Evolutionary conservation across 2,329 filamentous ascomycete genomes (phyloP).

Genomic region (Fusarium sp.): DNA sequence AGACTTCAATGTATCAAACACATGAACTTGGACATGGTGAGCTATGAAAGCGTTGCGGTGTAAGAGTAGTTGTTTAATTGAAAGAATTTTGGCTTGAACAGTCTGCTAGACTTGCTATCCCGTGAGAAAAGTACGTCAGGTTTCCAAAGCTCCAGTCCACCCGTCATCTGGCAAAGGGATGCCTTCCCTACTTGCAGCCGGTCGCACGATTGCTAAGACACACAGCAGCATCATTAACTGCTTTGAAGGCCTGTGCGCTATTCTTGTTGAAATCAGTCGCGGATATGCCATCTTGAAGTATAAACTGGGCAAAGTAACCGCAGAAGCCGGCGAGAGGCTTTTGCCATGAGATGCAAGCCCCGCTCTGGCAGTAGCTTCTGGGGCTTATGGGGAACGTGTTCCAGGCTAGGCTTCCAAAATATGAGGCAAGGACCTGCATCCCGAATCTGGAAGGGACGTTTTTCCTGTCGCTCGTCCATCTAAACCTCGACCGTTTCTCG

Average conservation of each 20-base stretch:
- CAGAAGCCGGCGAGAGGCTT: background rate
- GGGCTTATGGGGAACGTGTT: background rate
- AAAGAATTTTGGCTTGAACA: too few relatives aligned
- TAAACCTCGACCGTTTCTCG: background rate
- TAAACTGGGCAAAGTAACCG: background rate
- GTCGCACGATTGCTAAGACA: slow-evolving; percentile 1
- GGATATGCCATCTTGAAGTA: background rate
- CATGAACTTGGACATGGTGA: too few relatives aligned
- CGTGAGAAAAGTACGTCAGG: too few relatives aligned
- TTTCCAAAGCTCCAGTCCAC: too few relatives aligned
- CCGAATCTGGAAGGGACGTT: background rate
- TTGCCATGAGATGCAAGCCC: background rate
- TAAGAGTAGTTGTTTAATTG: too few relatives aligned
- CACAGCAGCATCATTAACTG: background rate
- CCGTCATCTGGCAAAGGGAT: too few relatives aligned
- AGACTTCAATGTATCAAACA: too few relatives aligned
- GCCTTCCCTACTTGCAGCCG: background rate
- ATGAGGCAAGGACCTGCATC: background rate
- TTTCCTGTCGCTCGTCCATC: background rate
- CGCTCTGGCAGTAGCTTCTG: background rate
- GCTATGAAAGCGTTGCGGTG: too few relatives aligned
- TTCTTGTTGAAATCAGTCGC: background rate
- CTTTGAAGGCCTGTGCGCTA: background rate
- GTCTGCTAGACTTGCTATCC: too few relatives aligned
- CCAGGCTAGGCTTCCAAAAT: background rate